A percentile compares a stretch with the other conserved stretches of the same genome.
phyloP scores from a whole-genome alignment of 768 basidiomycete genomes.

The Clavaria fumosa region DNA sequence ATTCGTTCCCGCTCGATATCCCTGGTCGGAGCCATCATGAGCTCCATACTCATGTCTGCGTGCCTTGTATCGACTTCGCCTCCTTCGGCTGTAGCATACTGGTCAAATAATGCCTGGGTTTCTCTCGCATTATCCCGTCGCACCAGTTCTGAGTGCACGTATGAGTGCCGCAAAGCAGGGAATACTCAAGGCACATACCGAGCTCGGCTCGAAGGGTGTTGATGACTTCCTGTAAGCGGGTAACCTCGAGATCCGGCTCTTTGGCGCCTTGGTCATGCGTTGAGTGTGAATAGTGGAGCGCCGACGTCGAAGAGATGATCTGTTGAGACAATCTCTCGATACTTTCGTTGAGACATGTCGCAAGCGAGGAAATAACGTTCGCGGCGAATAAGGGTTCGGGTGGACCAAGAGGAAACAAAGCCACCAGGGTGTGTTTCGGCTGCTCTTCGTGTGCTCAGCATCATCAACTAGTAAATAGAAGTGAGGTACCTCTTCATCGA shows the following conservation, averaged over 20 bases:
- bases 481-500: too few relatives aligned
- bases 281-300: neutral
- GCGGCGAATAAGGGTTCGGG: slow-evolving; percentile 25
- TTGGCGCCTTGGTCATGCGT: neutral
- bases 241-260: too few relatives aligned
- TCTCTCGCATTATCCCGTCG: slow-evolving; percentile 29
- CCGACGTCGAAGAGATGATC: neutral
- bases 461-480: too few relatives aligned
- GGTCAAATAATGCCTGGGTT: slow-evolving; percentile 39
- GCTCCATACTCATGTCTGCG: slow-evolving; percentile 34
- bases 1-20: slow-evolving; percentile 43
- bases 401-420: slow-evolving; percentile 40
- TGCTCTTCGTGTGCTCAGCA: too few relatives aligned
- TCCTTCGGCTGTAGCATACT: slow-evolving; percentile 33
- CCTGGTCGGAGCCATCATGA: slow-evolving; percentile 34
- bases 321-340: slow-evolving; percentile 8
- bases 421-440: slow-evolving; percentile 12
- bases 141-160: too few relatives aligned
- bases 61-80: slow-evolving; percentile 18
- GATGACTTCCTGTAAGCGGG: slow-evolving; percentile 30
- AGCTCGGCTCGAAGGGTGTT: slow-evolving; percentile 40
- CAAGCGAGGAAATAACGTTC: slow-evolving; percentile 30
- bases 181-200: slow-evolving; percentile 23
- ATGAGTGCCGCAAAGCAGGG: slow-evolving; percentile 3
- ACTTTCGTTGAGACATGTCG: slow-evolving; percentile 26